Evolutionary conservation across 1,284 basidiomycete genomes (phyloP).

Genomic region (Fomes fomentarius): DNA sequence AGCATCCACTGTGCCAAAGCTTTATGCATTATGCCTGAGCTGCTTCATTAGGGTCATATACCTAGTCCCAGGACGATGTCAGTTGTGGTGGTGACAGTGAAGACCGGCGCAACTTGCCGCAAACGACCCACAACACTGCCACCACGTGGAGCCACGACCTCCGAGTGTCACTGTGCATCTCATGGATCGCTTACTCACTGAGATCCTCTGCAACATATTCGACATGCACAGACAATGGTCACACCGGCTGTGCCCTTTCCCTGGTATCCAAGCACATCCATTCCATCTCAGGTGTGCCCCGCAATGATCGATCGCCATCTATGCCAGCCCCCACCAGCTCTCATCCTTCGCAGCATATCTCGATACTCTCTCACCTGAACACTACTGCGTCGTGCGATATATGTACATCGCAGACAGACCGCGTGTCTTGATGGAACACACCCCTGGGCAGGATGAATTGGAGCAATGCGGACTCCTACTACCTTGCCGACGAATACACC

Average conservation of each 20-base stretch:
- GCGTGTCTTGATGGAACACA: slow-evolving; percentile 6
- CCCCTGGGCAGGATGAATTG: slow-evolving; percentile 1
- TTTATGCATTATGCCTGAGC: too few species aligned
- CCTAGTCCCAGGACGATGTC: too few species aligned
- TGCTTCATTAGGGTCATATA: too few species aligned
- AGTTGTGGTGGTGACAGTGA: too few species aligned
- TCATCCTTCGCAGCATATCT: slow-evolving; percentile 2
- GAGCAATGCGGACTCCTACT: too few species aligned
- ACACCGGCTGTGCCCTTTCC: slow-evolving; percentile 9
- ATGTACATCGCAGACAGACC: slow-evolving; percentile 12
- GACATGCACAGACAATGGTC: slow-evolving; percentile 15
- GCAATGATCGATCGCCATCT: slow-evolving; percentile 10
- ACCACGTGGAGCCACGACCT: too few species aligned
- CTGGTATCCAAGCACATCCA: slow-evolving; percentile 8
- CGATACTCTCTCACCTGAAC: background rate
- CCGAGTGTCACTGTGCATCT: too few species aligned
- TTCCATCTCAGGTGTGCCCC: background rate
- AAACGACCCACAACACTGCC: too few species aligned
- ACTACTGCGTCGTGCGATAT: slow-evolving; percentile 1
- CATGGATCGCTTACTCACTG: slow-evolving; percentile 10
- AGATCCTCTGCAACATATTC: slow-evolving; percentile 10
- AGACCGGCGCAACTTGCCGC: too few species aligned
- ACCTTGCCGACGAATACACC: too few species aligned
- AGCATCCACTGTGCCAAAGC: too few species aligned
- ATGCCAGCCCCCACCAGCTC: slow-evolving; percentile 3